Evolutionary conservation across 805 yeast genomes (phyloP).

Genomic region (Pichia cephalocereana): DNA sequence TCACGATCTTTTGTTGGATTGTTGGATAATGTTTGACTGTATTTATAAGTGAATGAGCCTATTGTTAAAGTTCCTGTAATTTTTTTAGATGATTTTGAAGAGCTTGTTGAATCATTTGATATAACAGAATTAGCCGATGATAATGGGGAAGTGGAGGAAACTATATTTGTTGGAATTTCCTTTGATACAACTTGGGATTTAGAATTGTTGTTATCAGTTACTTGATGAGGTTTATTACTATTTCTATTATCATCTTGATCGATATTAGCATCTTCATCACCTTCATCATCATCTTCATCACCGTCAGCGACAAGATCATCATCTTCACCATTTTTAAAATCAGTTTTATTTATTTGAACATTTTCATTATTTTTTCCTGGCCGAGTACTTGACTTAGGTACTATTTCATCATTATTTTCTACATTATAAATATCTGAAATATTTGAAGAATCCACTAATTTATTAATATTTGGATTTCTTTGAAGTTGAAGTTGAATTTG

Average conservation of each 20-base stretch:
- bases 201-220: background rate
- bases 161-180: constrained; percentile 8
- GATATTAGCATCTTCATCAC: background rate
- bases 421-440: constrained; percentile 6
- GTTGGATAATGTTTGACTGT: constrained; percentile 10
- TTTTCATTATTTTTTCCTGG: background rate
- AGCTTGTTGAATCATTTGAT: background rate
- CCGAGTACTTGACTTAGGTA: too few relatives aligned
- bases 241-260: background rate
- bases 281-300: background rate
- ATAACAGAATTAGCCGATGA: background rate
- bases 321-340: background rate
- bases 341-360: background rate
- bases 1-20: constrained; percentile 10
- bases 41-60: constrained; percentile 14
- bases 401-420: background rate
- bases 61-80: constrained; percentile 15
- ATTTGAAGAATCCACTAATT: background rate
- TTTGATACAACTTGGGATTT: constrained; percentile 11
- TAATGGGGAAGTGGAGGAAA: background rate
- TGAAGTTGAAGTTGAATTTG: constrained; percentile 1
- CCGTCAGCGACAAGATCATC: background rate
- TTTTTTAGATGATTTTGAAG: constrained; percentile 1
- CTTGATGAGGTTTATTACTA: background rate
- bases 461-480: constrained; percentile 1